These are phyloP conservation scores for Omphalea diandra DNA, from an alignment of 441 rosid genomes.

Conservation along the genomic window DNA sequence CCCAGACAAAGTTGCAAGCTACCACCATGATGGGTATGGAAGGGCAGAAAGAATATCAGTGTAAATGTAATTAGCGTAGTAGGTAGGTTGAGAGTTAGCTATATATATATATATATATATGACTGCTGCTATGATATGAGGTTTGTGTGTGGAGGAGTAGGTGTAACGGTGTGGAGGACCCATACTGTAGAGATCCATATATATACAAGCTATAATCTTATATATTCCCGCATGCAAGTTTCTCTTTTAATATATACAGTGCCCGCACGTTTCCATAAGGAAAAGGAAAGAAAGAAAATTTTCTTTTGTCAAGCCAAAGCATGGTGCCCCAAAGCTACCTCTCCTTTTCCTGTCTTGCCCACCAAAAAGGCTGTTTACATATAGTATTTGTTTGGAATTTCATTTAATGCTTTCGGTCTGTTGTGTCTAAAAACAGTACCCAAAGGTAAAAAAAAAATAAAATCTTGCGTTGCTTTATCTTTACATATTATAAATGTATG, in stretches of 20 bases:
- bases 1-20: conserved; percentile 5
- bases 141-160: no score
- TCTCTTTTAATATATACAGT: conserved; percentile 19
- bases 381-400: no score
- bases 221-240: conserved; percentile 42
- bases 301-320: conserved; percentile 22
- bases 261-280: conserved; percentile 30
- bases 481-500: no score
- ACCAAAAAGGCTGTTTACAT: conserved; percentile 4
- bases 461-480: no score
- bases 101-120: no score
- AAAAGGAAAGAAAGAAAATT: conserved; percentile 18
- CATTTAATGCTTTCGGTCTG: no score
- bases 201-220: background rate
- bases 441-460: no score
- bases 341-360: conserved; percentile 11
- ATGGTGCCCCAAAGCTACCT: conserved; percentile 33
- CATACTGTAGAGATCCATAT: background rate
- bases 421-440: background rate
- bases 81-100: no score
- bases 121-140: no score
- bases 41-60: background rate
- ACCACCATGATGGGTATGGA: conserved; percentile 10
- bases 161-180: conserved; percentile 14
- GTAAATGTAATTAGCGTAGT: no score